Percentiles rank a stretch among this genome's conserved stretches.
Conservation (phyloP, 306 rosid genomes). For the Fragaria ananassa region DNA sequence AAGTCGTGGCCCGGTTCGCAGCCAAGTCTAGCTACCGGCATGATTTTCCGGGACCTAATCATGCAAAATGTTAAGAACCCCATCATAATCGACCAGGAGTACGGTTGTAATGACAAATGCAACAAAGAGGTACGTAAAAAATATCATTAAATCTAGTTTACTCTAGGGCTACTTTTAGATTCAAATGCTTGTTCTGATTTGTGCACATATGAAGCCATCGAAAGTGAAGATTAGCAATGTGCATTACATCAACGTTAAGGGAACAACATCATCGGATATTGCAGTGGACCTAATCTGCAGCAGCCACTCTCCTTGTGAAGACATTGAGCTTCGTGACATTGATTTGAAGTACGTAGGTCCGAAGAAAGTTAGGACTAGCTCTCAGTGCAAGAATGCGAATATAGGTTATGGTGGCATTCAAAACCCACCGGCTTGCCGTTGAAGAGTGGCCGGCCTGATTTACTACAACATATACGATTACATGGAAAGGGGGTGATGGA, state of each 20-base stretch:
- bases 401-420: constrained; percentile 36
- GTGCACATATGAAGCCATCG: constrained; percentile 43
- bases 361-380: constrained; percentile 3
- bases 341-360: constrained; percentile 28
- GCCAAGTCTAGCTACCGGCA: constrained; percentile 32
- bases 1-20: constrained; percentile 45
- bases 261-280: constrained; percentile 39
- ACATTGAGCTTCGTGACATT: constrained; percentile 40
- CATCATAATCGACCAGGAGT: constrained; percentile 43
- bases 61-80: constrained; percentile 38
- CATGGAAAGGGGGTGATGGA: neutral
- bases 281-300: constrained; percentile 65
- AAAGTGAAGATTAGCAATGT: constrained; percentile 42
- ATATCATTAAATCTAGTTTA: neutral
- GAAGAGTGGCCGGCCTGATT: neutral
- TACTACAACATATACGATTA: neutral
- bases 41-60: constrained; percentile 31
- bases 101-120: constrained; percentile 8
- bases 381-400: constrained; percentile 44
- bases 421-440: constrained; percentile 43
- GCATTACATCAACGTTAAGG: constrained; percentile 39
- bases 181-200: neutral
- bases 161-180: neutral
- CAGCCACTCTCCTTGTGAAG: constrained; percentile 47
- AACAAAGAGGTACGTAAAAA: neutral